Conservation (phyloP, 1,284 basidiomycete genomes). For the Peniophora sp. region DNA sequence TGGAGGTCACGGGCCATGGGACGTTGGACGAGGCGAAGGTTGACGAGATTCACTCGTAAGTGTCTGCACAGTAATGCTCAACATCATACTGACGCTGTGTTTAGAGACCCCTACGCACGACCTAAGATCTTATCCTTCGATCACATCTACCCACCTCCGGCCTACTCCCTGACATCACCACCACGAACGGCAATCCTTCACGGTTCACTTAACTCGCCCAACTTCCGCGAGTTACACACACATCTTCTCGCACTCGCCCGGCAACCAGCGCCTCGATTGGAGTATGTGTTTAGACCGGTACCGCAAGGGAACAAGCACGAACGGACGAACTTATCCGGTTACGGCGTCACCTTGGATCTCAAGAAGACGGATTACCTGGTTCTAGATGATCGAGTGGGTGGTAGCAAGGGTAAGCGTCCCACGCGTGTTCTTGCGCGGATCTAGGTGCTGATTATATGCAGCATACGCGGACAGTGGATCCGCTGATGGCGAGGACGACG, state of each 20-base stretch:
- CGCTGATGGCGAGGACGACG: constrained; percentile 8
- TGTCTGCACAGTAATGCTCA: constrained; percentile 13
- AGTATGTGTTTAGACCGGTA: constrained; percentile 71
- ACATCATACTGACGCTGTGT: constrained; percentile 1
- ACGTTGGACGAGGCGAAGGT: constrained; percentile 34
- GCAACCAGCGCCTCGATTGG: constrained; percentile 38
- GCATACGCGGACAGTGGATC: neutral
- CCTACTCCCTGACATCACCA: constrained; percentile 24
- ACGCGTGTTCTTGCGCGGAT: neutral
- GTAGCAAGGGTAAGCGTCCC: constrained; percentile 12
- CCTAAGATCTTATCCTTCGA: constrained; percentile 62
- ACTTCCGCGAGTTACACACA: constrained; percentile 61
- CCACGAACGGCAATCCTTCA: constrained; percentile 67
- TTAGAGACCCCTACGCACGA: constrained; percentile 9
- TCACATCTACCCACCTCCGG: constrained; percentile 49
- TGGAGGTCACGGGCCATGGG: constrained; percentile 47
- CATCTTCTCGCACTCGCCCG: constrained; percentile 49
- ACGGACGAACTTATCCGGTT: constrained; percentile 67
- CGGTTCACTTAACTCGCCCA: constrained; percentile 48
- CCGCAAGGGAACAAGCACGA: constrained; percentile 23
- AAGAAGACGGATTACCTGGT: constrained; percentile 98
- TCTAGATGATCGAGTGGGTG: constrained; percentile 69
- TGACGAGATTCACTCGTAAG: constrained; percentile 16
- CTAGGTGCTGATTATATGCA: neutral
- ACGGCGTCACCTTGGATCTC: constrained; percentile 85